phyloP scores from a whole-genome alignment of 2,329 filamentous ascomycete species.

The Calonectria pauciramosa region DNA sequence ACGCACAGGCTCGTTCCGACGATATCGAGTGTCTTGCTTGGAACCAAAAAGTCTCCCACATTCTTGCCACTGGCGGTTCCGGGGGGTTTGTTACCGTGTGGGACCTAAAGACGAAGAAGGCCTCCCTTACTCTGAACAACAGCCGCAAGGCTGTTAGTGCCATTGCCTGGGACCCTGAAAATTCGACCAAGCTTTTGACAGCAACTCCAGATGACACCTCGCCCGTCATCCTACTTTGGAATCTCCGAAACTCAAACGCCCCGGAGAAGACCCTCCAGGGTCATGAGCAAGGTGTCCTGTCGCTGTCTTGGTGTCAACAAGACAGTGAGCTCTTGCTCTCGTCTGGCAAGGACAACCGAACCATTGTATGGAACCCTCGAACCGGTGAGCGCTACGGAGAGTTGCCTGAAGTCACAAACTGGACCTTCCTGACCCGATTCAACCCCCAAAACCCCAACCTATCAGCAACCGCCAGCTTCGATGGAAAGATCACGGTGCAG shows the following conservation, averaged over 20 bases:
- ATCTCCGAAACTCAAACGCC: constrained; percentile 94
- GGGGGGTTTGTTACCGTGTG: constrained; percentile 98
- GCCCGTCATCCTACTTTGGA: constrained; percentile 92
- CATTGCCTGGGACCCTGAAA: constrained; percentile 97
- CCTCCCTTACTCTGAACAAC: constrained; percentile 95
- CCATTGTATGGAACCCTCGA: constrained; percentile 95
- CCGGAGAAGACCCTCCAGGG: constrained; percentile 90
- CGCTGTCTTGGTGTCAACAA: constrained; percentile 94
- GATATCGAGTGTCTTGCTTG: constrained; percentile 97
- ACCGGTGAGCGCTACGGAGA: constrained; percentile 90
- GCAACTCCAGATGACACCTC: constrained; percentile 91
- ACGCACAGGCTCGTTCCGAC: constrained; percentile 88
- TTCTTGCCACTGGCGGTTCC: constrained; percentile 92
- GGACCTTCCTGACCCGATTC: constrained; percentile 96
- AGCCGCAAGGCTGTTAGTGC: constrained; percentile 95
- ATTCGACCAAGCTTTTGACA: constrained; percentile 93
- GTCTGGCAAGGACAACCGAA: constrained; percentile 96
- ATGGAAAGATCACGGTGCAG: constrained; percentile 95
- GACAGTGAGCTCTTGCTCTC: constrained; percentile 92
- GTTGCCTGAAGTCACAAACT: constrained; percentile 98
- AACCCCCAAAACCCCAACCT: constrained; percentile 93
- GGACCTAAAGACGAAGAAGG: constrained; percentile 98
- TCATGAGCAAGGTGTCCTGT: constrained; percentile 95
- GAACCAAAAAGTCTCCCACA: constrained; percentile 98
- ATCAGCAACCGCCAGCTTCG: constrained; percentile 95